Base-by-base conservation (phyloP, 2,329 filamentous ascomycete species). In the Monosporascus sp. region DNA sequence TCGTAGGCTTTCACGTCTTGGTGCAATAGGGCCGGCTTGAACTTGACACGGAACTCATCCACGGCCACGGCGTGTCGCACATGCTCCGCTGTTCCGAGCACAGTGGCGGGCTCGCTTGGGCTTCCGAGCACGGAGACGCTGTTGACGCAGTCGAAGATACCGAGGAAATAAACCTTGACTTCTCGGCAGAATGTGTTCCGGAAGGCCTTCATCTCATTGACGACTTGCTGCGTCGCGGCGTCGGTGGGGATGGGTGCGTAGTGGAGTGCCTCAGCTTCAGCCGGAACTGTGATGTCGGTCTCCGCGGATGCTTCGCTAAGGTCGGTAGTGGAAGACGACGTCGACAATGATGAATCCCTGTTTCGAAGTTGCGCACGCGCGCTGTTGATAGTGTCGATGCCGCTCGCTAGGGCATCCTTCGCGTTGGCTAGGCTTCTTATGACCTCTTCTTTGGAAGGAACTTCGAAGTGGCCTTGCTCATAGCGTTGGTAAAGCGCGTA, bases 141-240 rank as follows among this genome's bases (percentile, higher is more conserved):
- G 60, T 77, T 79, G 43, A 82, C 78, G 54, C 74, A 78, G 58
- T 82, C 78, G 68, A 77, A 81, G 43, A 81, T 70, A 1, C 79
- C 79, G n/a, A 81, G 73, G 63, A 81, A 81, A 61, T 77, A 75
- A 6, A 80, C 72, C 45, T 73, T 74, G 48, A 79, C 75, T 45
- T 74, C 72, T 18, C 65, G 72, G 57, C 75, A 78, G 53, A 80
- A 79, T 0, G 76, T 79, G 22, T 70, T 68, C 48, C 73, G 74
- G 52, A 80, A 79, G 1, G 74, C 74, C 0, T 65, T 64, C 54
- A 77, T 69, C 56, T 74, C 70, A 37, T 74, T 67, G 27, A 56
- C 55, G 0, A 64, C 65, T 18, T 54, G 52, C 25, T 61, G 20
- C 38, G 22, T 46, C 18, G 24, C 6, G 7, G 20, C 20, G 11